phyloP scores from a whole-genome alignment of 768 basidiomycete species.

The Lyophyllum semitale region DNA sequence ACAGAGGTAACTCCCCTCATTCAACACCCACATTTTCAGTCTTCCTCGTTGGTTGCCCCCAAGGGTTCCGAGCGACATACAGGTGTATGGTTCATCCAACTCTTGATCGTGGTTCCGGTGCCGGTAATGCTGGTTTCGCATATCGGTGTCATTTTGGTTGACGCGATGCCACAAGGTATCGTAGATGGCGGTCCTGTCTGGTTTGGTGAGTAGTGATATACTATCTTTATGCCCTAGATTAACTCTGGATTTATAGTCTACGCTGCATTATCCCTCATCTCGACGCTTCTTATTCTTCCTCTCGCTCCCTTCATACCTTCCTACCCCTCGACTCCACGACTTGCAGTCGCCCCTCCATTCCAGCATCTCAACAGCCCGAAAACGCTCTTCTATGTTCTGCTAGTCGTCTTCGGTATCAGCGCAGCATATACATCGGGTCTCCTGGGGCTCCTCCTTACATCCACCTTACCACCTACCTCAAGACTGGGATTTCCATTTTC shows the following conservation, averaged over 20 bases:
- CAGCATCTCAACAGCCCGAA: conserved; percentile 3
- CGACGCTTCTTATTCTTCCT: conserved; percentile 56
- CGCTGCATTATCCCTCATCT: conserved; percentile 41
- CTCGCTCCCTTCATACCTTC: conserved; percentile 57
- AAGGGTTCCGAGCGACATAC: conserved; percentile 18
- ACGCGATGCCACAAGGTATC: conserved; percentile 56
- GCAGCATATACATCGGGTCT: conserved; percentile 34
- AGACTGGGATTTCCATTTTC: conserved; percentile 64
- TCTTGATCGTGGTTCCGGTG: conserved; percentile 53
- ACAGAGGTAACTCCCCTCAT: conserved; percentile 64
- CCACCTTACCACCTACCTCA: background rate
- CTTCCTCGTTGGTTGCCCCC: background rate
- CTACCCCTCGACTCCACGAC: conserved; percentile 3
- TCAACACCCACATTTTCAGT: conserved; percentile 4
- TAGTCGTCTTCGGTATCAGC: conserved; percentile 39
- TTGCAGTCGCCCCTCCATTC: background rate
- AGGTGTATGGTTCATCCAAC: conserved; percentile 60
- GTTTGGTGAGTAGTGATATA: conserved; percentile 40
- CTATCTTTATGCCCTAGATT: background rate
- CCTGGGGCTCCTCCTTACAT: conserved; percentile 6
- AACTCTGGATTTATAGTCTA: conserved; percentile 47
- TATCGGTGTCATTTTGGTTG: conserved; percentile 46
- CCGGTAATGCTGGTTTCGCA: conserved; percentile 57
- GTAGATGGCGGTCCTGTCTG: conserved; percentile 59
- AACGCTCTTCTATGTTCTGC: conserved; percentile 19